Evolutionary conservation across 495 filamentous ascomycete species (phyloP), one percentile per base, ranked within the genome.

Genomic region (Aspergillus coremiiformis): DNA sequence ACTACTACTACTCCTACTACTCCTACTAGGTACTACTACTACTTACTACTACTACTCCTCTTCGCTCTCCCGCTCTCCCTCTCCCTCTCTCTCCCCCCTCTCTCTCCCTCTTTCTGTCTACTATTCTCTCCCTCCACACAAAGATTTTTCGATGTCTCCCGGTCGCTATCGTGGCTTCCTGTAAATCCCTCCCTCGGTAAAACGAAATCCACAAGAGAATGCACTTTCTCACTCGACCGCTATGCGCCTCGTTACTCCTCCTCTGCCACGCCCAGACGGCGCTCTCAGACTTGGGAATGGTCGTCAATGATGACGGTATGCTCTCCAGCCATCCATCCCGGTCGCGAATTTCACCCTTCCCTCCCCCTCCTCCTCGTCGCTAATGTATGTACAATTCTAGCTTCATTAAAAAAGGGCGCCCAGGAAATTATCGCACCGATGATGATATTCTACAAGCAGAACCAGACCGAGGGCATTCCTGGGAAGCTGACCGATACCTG

Each of bases 401-500:
- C 55, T 27, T 57, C 58, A n/a, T 52, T 57, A 23, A 49, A 47
- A n/a, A 44, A 39, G n/a, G 58, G 54, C 47, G 58, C 54, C 51
- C 54, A 49, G 48, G 20, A 54, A 37, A 55, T 61, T 39, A 49
- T 54, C 29, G 44, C 39, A 0, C 58, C 58, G 19, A 67, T 79
- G 54, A 82, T 82, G 75, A 39, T 45, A 11, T 78, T 65, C 52
- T 78, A 78, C 63, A 66, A 64, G 22, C 72, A 69, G 52, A 72
- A 75, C 58, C 49, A 67, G 39, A 67, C 67, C 9, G 58, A 58
- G 17, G 59, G 62, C 15, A 60, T 60, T 17, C 66, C 67, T 5
- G 72, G 73, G 22, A 66, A 70, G 24, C 61, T 73, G 14, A 62
- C 62, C 8, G 67, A 60, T 11, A 62, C 66, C 15, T 70, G 68